These are phyloP conservation scores for Cornus controversa DNA, from an alignment of 148 eudicot species.

Conservation along the genomic window DNA sequence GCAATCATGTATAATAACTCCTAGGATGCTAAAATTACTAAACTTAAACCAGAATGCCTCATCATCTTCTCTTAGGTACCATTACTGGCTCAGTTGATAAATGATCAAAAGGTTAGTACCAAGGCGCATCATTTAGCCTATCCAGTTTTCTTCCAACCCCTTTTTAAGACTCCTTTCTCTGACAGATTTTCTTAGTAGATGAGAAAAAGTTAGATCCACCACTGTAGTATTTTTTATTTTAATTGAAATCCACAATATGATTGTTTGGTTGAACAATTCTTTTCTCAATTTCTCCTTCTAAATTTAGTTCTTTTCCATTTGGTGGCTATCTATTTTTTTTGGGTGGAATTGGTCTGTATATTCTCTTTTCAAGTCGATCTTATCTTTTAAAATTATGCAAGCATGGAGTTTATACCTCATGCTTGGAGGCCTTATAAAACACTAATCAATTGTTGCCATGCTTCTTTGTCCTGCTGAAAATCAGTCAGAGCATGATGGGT, in stretches of 20 bases:
- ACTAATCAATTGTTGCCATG: neutral
- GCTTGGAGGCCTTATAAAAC: neutral
- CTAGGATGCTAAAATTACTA: too few relatives aligned
- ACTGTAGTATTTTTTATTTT: too few relatives aligned
- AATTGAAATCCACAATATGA: neutral
- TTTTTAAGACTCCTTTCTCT: too few relatives aligned
- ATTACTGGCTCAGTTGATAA: too few relatives aligned
- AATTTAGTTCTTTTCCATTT: neutral
- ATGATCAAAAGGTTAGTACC: too few relatives aligned
- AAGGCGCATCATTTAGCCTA: too few relatives aligned
- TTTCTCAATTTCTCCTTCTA: neutral
- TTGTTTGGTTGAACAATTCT: neutral
- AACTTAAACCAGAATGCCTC: too few relatives aligned
- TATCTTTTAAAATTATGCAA: neutral
- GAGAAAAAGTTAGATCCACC: too few relatives aligned
- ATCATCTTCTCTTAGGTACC: too few relatives aligned
- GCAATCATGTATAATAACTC: too few relatives aligned
- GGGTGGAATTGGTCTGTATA: neutral
- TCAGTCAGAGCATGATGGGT: slow-evolving; percentile 93
- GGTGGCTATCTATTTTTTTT: neutral
- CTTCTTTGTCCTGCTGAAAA: slow-evolving; percentile 3
- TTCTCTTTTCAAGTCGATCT: neutral
- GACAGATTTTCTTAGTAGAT: too few relatives aligned
- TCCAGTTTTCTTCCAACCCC: too few relatives aligned
- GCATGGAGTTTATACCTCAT: neutral